A percentile compares a stretch with the other conserved stretches of the same genome.
These are phyloP conservation scores for Erysiphe pulchra DNA, from an alignment of 2,329 filamentous ascomycete genomes.

Conservation along the genomic window DNA sequence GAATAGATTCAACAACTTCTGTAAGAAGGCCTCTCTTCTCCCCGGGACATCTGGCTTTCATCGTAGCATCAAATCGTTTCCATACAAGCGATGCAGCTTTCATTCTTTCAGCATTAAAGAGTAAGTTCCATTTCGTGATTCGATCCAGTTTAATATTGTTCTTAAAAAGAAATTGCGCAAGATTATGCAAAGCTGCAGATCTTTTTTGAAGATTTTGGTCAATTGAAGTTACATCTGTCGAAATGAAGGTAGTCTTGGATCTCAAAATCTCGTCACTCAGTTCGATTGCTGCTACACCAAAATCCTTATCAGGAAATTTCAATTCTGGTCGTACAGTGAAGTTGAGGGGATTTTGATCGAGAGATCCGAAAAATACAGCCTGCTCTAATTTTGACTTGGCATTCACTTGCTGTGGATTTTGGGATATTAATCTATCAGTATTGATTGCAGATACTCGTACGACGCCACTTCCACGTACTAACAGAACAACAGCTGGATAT, in stretches of 20 bases:
- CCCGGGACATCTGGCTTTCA: constrained; percentile 29
- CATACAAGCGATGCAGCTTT: constrained; percentile 56
- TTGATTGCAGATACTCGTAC: constrained; percentile 33
- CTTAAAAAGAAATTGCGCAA: constrained; percentile 44
- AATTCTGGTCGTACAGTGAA: constrained; percentile 44
- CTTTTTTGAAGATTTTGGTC: constrained; percentile 58
- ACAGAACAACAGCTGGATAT: constrained; percentile 32
- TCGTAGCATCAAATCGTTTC: constrained; percentile 50
- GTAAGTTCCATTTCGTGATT: constrained; percentile 46
- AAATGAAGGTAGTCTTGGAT: constrained; percentile 50
- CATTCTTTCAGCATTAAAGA: constrained; percentile 83
- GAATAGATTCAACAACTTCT: constrained; percentile 50
- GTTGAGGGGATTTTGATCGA: constrained; percentile 65
- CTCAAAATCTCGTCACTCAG: constrained; percentile 63
- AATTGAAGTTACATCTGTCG: constrained; percentile 46
- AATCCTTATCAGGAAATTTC: constrained; percentile 40
- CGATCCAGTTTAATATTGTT: constrained; percentile 41
- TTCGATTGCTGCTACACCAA: constrained; percentile 49
- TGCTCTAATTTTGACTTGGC: constrained; percentile 82
- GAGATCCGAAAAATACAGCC: constrained; percentile 73
- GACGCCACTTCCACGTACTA: constrained; percentile 36
- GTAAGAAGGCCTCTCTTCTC: constrained; percentile 45
- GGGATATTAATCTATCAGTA: constrained; percentile 31
- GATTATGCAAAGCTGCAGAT: constrained; percentile 44
- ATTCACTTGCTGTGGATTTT: constrained; percentile 36